phyloP scores from a whole-genome alignment of 768 basidiomycete genomes.

The Macrocybe gigantea region DNA sequence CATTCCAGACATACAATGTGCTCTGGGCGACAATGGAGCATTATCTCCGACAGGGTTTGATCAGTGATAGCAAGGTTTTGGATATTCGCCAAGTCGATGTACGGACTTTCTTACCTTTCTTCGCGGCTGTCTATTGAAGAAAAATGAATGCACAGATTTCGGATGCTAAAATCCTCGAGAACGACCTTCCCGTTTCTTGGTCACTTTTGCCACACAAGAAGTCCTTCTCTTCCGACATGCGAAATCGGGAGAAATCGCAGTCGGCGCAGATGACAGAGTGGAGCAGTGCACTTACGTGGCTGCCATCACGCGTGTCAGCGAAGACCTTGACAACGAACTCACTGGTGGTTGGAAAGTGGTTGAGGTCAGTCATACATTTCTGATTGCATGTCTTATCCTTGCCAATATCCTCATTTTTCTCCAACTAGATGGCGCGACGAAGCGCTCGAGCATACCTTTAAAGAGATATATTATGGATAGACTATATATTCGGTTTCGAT shows the following conservation, averaged over 20 bases:
- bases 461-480: conserved; percentile 13
- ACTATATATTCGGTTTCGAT: conserved; percentile 13
- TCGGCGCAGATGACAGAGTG: conserved; percentile 87
- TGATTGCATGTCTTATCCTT: background rate
- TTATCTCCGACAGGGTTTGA: conserved; percentile 83
- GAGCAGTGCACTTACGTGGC: conserved; percentile 93
- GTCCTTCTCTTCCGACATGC: conserved; percentile 87
- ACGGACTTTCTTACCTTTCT: conserved; percentile 19
- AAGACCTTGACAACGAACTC: conserved; percentile 85
- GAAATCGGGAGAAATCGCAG: conserved; percentile 78
- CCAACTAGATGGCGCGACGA: conserved; percentile 34
- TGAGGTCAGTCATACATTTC: conserved; percentile 53
- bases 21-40: conserved; percentile 97
- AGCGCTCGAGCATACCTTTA: conserved; percentile 43
- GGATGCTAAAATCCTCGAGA: conserved; percentile 85
- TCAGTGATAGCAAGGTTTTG: conserved; percentile 90
- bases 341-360: conserved; percentile 98
- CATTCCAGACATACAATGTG: conserved; percentile 86
- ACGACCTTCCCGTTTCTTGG: conserved; percentile 87
- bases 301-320: conserved; percentile 82
- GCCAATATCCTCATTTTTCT: conserved; percentile 1
- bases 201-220: conserved; percentile 93
- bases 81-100: conserved; percentile 98
- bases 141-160: conserved; percentile 47
- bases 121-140: no score